Percentiles rank a stretch among this genome's conserved stretches.
phyloP scores from a whole-genome alignment of 192 early-diverging fungal species.

The Gorgonomyces haynaldii region DNA sequence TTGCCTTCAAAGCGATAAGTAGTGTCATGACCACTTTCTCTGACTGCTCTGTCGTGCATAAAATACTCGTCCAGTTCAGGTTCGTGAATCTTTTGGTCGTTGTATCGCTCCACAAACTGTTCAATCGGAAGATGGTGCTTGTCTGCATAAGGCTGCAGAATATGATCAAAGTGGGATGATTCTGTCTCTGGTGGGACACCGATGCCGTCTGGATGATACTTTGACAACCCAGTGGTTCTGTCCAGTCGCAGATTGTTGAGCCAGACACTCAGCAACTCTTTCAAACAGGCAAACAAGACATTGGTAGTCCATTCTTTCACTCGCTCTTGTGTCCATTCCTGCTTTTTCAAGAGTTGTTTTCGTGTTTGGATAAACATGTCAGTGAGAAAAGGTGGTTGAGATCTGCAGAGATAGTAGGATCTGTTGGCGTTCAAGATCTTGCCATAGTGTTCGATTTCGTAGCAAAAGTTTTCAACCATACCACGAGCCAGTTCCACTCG shows the following conservation, averaged over 20 bases:
- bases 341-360: constrained; percentile 38
- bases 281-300: constrained; percentile 62
- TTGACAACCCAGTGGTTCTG: constrained; percentile 57
- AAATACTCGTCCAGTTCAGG: constrained; percentile 90
- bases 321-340: constrained; percentile 10
- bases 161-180: constrained; percentile 51
- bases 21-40: constrained; percentile 95
- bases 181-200: constrained; percentile 99
- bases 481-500: constrained; percentile 74
- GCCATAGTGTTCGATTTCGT: constrained; percentile 95
- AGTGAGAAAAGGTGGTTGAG: constrained; percentile 96
- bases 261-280: constrained; percentile 92
- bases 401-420: constrained; percentile 89
- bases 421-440: constrained; percentile 99
- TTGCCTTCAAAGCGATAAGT: constrained; percentile 85
- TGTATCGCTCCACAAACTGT: constrained; percentile 67
- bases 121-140: constrained; percentile 38
- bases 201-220: constrained; percentile 77
- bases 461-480: constrained; percentile 97
- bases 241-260: constrained; percentile 70
- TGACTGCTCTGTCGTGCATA: constrained; percentile 92
- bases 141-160: constrained; percentile 68
- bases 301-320: constrained; percentile 59
- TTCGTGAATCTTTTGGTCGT: constrained; percentile 51
- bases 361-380: constrained; percentile 88